phyloP scores from a whole-genome alignment of 1,284 basidiomycete species.

The Ceratobasidium sp. region DNA sequence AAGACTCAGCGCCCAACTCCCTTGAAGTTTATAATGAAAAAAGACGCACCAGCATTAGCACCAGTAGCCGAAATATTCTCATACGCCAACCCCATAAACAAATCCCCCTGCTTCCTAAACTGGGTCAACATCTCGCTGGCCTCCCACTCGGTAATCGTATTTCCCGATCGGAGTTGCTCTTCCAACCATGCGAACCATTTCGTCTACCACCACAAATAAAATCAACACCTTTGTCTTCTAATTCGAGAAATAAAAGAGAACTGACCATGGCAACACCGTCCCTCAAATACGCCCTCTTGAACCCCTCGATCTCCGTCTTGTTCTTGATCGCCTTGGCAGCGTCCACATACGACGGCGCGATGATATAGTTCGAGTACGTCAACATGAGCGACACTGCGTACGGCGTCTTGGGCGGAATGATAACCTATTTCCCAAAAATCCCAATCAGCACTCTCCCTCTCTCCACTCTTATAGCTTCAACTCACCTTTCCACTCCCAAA shows the following conservation, averaged over 20 bases:
- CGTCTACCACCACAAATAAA: slow-evolving; percentile 53
- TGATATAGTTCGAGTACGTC: slow-evolving; percentile 79
- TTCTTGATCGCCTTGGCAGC: slow-evolving; percentile 92
- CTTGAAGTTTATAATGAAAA: not conserved
- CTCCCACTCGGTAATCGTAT: slow-evolving; percentile 88
- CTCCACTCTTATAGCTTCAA: slow-evolving; percentile 31
- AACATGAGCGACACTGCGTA: slow-evolving; percentile 85
- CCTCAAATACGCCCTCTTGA: slow-evolving; percentile 86
- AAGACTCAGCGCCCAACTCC: too few species aligned
- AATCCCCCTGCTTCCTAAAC: slow-evolving; percentile 78
- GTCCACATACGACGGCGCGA: slow-evolving; percentile 77
- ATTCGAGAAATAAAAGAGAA: too few species aligned
- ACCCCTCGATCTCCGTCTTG: slow-evolving; percentile 82
- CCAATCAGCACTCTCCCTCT: slow-evolving; percentile 8
- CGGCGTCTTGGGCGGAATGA: slow-evolving; percentile 77
- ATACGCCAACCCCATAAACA: slow-evolving; percentile 91
- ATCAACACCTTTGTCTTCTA: too few species aligned
- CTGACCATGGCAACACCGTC: slow-evolving; percentile 91
- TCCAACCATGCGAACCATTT: slow-evolving; percentile 94
- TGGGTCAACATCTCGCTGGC: slow-evolving; percentile 87
- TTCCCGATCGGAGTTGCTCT: slow-evolving; percentile 77
- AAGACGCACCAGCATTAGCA: slow-evolving; percentile 76
- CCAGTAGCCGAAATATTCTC: slow-evolving; percentile 94
- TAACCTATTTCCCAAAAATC: slow-evolving; percentile 59
- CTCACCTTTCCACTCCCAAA: slow-evolving; percentile 81